Evolutionary conservation across 2,329 filamentous ascomycete genomes (phyloP), one percentile per base, ranked within the genome.

Genomic region (Trichoderma simmonsii): DNA sequence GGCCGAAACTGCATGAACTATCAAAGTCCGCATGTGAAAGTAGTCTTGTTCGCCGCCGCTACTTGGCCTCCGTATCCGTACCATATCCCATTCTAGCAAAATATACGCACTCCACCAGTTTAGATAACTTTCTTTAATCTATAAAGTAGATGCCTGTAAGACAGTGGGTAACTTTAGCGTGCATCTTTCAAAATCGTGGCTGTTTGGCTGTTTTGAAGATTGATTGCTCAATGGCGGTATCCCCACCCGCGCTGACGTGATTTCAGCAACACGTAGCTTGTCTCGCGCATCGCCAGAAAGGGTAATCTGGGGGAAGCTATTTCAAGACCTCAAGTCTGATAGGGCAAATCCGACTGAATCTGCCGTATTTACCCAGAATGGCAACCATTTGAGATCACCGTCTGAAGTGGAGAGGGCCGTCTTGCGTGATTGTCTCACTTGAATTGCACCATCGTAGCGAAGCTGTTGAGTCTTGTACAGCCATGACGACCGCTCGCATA

Each of bases 211-310:
- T 26, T 21, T 43, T 18, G 15, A 54, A 43, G 48, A 18, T 32
- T 15, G 48, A 64, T 34, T 30, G 60, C 34, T 18, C 34, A 57
- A 71, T 71, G 70, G 39, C 70, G 62, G 70, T 71, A 71, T 71
- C 70, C 70, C 70, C 70, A 54, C 70, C 39, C 54, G 6, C 39
- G 24, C 61, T 71, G 70, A 71, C 70, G 70, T 71, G 70, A 71
- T 71, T 71, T 63, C 39, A 57, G 32, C 30, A 66, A 36, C 67
- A 28, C 24, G 48, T 30, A 59, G 28, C 34, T 60, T 15, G 56
- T 60, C 64, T 59, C 64, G 34, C 32, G 32, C 64, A 67, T 59
- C 57, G 67, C 57, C 57, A 70, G 39, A 70, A 70, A 32, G 56
- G 57, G 67, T 64, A 71, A 71, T 64, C 32, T 56, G 60, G 60